A percentile compares a stretch with the other conserved stretches of the same genome.
Evolutionary conservation across 352 stramenopile species (phyloP).

Genomic region (Phytophthora fragariae): DNA sequence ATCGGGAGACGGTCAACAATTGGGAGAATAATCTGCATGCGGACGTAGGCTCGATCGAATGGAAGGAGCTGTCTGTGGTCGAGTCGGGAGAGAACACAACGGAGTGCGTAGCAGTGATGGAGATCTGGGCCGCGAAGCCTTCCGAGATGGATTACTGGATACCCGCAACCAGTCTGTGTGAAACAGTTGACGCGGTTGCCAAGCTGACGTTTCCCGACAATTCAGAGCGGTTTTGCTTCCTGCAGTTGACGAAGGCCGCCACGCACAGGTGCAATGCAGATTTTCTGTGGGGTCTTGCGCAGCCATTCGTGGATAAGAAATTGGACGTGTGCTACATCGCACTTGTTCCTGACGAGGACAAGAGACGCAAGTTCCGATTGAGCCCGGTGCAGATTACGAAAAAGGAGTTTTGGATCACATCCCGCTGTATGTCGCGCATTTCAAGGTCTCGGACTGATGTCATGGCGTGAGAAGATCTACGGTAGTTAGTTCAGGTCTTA

Average conservation of each 20-base stretch:
- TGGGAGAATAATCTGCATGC: neutral
- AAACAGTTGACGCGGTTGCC: constrained; percentile 29
- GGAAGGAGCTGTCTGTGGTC: neutral
- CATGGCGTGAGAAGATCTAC: no score
- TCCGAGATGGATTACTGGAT: constrained; percentile 35
- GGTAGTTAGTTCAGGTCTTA: no score
- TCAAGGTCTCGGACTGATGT: neutral
- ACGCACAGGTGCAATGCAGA: constrained; percentile 7
- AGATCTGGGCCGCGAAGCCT: constrained; percentile 15
- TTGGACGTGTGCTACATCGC: constrained; percentile 31
- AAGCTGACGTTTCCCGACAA: constrained; percentile 18
- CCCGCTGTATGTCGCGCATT: constrained; percentile 12
- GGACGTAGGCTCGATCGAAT: neutral
- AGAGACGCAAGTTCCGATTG: constrained; percentile 3
- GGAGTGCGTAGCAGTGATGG: constrained; percentile 21
- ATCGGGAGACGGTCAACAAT: neutral
- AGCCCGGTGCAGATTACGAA: constrained; percentile 14
- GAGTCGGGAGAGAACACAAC: constrained; percentile 4
- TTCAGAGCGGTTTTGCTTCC: constrained; percentile 27
- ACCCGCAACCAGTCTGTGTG: constrained; percentile 19
- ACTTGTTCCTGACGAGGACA: constrained; percentile 16
- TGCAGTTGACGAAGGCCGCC: constrained; percentile 11
- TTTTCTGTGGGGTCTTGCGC: constrained; percentile 7
- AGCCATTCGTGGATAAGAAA: constrained; percentile 24
- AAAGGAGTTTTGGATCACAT: constrained; percentile 11